Conservation (phyloP, 805 yeast genomes). For the Jamesozyma jinghongensis region DNA sequence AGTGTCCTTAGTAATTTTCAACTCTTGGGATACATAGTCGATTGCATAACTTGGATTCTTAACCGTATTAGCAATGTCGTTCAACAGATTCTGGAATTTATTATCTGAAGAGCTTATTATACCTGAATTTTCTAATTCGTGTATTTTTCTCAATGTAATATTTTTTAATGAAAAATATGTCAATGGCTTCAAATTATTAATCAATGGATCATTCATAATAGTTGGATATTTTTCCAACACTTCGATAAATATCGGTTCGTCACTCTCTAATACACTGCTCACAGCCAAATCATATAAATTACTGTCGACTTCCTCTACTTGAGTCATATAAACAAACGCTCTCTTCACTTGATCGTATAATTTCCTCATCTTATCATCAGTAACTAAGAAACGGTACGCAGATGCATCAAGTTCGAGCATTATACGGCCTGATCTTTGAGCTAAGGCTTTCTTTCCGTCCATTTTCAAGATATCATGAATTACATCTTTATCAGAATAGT, state of each 20-base stretch:
- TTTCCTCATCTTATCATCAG: slow-evolving; percentile 49
- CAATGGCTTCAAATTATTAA: slow-evolving; percentile 37
- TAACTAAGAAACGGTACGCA: slow-evolving; percentile 35
- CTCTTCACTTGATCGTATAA: slow-evolving; percentile 71
- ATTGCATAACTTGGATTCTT: slow-evolving; percentile 45
- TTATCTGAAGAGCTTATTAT: slow-evolving; percentile 49
- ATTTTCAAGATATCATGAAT: slow-evolving; percentile 37
- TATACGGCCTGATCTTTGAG: slow-evolving; percentile 28
- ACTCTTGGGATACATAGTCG: slow-evolving; percentile 38
- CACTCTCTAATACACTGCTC: slow-evolving; percentile 34
- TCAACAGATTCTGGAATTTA: slow-evolving; percentile 68
- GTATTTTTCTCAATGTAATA: slow-evolving; percentile 59
- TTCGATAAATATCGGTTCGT: slow-evolving; percentile 55
- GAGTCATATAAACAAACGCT: slow-evolving; percentile 69
- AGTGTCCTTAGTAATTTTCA: slow-evolving; percentile 38
- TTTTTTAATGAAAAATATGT: slow-evolving; percentile 72
- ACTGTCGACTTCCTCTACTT: slow-evolving; percentile 62
- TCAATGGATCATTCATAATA: slow-evolving; percentile 30
- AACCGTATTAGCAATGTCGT: slow-evolving; percentile 79
- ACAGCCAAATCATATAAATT: slow-evolving; percentile 47
- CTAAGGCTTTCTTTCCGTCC: slow-evolving; percentile 32
- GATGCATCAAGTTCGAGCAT: slow-evolving; percentile 52
- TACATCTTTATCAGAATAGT: slow-evolving; percentile 47
- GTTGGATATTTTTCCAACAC: slow-evolving; percentile 39
- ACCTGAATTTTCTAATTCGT: slow-evolving; percentile 66